These are phyloP conservation scores for Hortaea sp. DNA, from an alignment of 2,329 filamentous ascomycete genomes.

Conservation along the genomic window DNA sequence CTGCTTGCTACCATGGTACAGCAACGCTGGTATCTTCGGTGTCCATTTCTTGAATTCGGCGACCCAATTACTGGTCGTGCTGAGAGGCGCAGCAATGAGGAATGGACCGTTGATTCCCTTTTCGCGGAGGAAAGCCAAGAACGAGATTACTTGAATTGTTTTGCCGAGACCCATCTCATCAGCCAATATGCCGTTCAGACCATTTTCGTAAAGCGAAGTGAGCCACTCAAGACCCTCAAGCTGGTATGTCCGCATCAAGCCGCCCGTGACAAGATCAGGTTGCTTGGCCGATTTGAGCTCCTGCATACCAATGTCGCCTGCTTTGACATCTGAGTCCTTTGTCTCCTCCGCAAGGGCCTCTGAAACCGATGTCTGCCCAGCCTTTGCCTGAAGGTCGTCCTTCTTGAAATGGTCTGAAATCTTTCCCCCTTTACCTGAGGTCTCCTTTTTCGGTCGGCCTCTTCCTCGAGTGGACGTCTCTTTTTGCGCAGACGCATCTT, in stretches of 20 bases:
- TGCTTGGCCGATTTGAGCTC: slow-evolving; percentile 74
- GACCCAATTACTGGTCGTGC: slow-evolving; percentile 91
- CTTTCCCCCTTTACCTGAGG: slow-evolving; percentile 28
- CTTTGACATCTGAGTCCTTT: slow-evolving; percentile 47
- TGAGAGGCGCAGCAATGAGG: slow-evolving; percentile 79
- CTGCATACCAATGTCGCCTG: slow-evolving; percentile 52
- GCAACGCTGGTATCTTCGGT: slow-evolving; percentile 72
- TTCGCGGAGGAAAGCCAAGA: slow-evolving; percentile 79
- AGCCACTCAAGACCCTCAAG: slow-evolving; percentile 93
- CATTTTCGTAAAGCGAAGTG: slow-evolving; percentile 71
- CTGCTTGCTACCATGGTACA: slow-evolving; percentile 79
- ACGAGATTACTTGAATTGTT: slow-evolving; percentile 80
- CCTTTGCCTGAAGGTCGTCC: slow-evolving; percentile 44
- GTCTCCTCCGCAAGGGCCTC: slow-evolving; percentile 50
- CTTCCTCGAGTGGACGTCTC: slow-evolving; percentile 19
- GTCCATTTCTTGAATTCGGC: slow-evolving; percentile 89
- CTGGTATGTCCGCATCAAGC: slow-evolving; percentile 89
- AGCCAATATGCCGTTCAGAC: slow-evolving; percentile 80
- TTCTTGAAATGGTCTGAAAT: slow-evolving; percentile 55
- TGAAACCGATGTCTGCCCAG: slow-evolving; percentile 43
- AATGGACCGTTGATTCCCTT: slow-evolving; percentile 83
- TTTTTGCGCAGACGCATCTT: slow-evolving; percentile 13
- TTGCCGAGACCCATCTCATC: slow-evolving; percentile 95
- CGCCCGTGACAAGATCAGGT: slow-evolving; percentile 73
- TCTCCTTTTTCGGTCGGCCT: slow-evolving; percentile 23